These are phyloP conservation scores for Tolypocladium inflatum DNA, from an alignment of 2,329 filamentous ascomycete species.

Conservation along the genomic window DNA sequence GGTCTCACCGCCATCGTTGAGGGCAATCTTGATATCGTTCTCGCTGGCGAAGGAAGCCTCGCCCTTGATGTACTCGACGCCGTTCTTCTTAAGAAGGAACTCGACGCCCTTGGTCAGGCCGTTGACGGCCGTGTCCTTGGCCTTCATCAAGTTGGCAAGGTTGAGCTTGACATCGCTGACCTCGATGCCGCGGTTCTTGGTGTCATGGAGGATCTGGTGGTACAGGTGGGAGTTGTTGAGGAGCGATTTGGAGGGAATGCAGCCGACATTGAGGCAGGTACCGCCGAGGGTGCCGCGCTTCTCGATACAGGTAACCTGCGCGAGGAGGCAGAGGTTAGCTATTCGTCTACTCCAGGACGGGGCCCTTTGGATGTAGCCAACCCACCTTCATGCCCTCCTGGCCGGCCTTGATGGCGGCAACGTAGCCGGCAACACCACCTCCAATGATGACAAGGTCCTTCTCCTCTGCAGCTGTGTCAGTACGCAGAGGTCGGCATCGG, in stretches of 20 bases:
- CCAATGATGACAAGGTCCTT: slow-evolving; percentile 97
- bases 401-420: slow-evolving; percentile 97
- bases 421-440: slow-evolving; percentile 95
- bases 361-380: background rate
- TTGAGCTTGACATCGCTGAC: slow-evolving; percentile 97
- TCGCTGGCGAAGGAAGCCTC: slow-evolving; percentile 79
- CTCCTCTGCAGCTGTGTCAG: slow-evolving; percentile 57
- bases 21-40: slow-evolving; percentile 83
- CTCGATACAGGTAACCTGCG: slow-evolving; percentile 89
- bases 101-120: slow-evolving; percentile 95
- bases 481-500: background rate
- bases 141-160: slow-evolving; percentile 93
- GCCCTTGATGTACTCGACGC: slow-evolving; percentile 95
- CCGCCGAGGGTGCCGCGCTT: slow-evolving; percentile 92
- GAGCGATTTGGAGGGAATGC: slow-evolving; percentile 97
- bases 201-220: slow-evolving; percentile 94
- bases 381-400: slow-evolving; percentile 91
- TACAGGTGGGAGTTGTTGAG: slow-evolving; percentile 99
- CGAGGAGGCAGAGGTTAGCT: slow-evolving; percentile 4
- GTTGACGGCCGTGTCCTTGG: slow-evolving; percentile 84
- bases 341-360: background rate
- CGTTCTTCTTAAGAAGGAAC: slow-evolving; percentile 98
- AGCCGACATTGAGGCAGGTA: slow-evolving; percentile 97
- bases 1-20: slow-evolving; percentile 86
- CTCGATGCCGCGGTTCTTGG: slow-evolving; percentile 93